These are phyloP conservation scores for Vinca major DNA, from an alignment of 305 asterid genomes.

Conservation along the genomic window DNA sequence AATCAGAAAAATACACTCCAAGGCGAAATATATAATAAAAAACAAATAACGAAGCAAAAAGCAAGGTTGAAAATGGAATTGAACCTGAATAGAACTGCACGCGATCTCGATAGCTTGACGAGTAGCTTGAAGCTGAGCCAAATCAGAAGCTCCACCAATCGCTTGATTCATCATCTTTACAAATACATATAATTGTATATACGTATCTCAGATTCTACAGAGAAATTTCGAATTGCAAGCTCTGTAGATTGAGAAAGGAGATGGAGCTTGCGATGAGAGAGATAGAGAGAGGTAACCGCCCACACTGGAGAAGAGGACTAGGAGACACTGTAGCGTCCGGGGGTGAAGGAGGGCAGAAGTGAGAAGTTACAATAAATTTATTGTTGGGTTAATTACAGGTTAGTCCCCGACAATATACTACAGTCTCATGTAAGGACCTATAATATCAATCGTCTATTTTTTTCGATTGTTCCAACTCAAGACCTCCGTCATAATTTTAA, in stretches of 20 bases:
- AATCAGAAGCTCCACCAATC: conserved; percentile 37
- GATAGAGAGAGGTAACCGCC: conserved; percentile 2
- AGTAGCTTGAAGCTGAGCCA: conserved; percentile 66
- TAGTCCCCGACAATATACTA: no score
- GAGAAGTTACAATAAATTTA: no score
- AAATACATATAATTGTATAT: background rate
- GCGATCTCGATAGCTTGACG: conserved; percentile 79
- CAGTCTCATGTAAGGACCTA: no score
- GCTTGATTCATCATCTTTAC: conserved; percentile 31
- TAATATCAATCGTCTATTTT: no score
- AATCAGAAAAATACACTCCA: background rate
- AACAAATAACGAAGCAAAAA: no score
- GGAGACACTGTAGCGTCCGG: background rate
- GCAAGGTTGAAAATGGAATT: background rate
- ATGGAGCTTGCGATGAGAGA: no score
- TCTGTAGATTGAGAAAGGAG: background rate
- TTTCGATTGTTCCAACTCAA: no score
- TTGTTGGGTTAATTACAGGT: no score
- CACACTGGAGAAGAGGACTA: background rate
- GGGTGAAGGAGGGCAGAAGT: no score
- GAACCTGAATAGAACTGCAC: conserved; percentile 75
- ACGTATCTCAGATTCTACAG: background rate
- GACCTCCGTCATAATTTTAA: no score
- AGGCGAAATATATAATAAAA: no score
- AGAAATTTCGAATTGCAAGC: background rate